A percentile compares a stretch with the other conserved stretches of the same genome.
Conservation (phyloP, 305 asterid genomes). For the Fraxinus xanthoxyloides region DNA sequence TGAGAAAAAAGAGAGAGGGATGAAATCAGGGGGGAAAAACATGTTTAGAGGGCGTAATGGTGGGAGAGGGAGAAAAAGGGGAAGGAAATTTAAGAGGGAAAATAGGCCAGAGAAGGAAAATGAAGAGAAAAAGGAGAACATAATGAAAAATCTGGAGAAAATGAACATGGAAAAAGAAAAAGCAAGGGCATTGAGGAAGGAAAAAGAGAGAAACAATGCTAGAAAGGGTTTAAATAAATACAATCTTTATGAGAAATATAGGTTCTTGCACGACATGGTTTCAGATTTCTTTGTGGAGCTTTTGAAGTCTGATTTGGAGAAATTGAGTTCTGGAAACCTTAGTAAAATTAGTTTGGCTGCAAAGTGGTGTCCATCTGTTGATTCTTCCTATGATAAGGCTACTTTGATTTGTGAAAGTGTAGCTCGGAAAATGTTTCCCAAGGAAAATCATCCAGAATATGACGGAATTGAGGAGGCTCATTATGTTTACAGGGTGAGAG, state of each 20-base stretch:
- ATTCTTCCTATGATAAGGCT: constrained; percentile 35
- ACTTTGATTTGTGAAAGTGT: constrained; percentile 36
- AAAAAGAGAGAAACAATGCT: constrained; percentile 20
- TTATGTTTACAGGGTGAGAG: constrained; percentile 32
- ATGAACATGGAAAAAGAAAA: constrained; percentile 27
- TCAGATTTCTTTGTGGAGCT: constrained; percentile 31
- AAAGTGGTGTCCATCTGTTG: constrained; percentile 47
- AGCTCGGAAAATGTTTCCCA: constrained; percentile 31
- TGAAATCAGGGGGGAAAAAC: not conserved
- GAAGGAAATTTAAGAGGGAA: not conserved
- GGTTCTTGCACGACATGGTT: constrained; percentile 32
- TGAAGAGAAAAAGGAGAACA: constrained; percentile 26
- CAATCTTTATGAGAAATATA: constrained; percentile 22
- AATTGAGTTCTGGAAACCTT: constrained; percentile 20
- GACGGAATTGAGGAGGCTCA: constrained; percentile 29
- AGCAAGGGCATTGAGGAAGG: constrained; percentile 22
- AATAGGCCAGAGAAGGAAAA: constrained; percentile 19
- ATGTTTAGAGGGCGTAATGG: not conserved
- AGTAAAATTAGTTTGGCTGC: constrained; percentile 33
- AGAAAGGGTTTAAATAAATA: constrained; percentile 27
- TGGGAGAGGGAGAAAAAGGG: constrained; percentile 4
- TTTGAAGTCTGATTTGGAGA: constrained; percentile 33
- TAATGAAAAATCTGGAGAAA: constrained; percentile 1
- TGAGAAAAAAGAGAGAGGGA: constrained; percentile 20
- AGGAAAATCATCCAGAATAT: constrained; percentile 26